Evolutionary conservation across 371 early-diverging fungal species (phyloP).

Genomic region (Zopfochytrium polystomum): DNA sequence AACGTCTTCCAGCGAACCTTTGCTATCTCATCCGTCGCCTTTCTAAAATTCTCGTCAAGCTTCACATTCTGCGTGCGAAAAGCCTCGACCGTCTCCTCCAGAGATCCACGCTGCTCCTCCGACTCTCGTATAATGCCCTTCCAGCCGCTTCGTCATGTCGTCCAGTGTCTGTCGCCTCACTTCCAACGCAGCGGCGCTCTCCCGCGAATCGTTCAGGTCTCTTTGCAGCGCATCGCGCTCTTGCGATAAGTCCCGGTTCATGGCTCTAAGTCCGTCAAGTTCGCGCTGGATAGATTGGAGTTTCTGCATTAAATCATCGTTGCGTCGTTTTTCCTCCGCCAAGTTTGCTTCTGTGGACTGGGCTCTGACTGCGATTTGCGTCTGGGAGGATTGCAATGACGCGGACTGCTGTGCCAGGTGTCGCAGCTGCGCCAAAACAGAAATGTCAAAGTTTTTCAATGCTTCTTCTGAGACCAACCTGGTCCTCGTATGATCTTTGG

Average conservation of each 20-base stretch:
- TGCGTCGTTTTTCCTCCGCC: too few species aligned
- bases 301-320: too few species aligned
- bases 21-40: conserved; percentile 46
- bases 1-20: conserved; percentile 31
- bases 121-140: conserved; percentile 21
- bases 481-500: conserved; percentile 29
- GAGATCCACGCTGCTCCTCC: conserved; percentile 24
- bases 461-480: conserved; percentile 26
- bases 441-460: too few species aligned
- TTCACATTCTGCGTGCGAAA: conserved; percentile 23
- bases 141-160: conserved; percentile 12
- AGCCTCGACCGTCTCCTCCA: conserved; percentile 36
- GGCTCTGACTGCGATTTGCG: conserved; percentile 1
- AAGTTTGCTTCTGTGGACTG: neutral
- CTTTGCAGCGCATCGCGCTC: conserved; percentile 2
- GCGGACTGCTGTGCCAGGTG: too few species aligned
- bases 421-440: too few species aligned
- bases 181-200: neutral
- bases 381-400: neutral
- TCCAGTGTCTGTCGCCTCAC: neutral
- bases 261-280: too few species aligned
- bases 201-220: neutral
- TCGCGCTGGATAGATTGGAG: too few species aligned
- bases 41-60: conserved; percentile 35
- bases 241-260: too few species aligned